Conservation (phyloP, 306 rosid genomes). For the Styphnolobium japonicum region DNA sequence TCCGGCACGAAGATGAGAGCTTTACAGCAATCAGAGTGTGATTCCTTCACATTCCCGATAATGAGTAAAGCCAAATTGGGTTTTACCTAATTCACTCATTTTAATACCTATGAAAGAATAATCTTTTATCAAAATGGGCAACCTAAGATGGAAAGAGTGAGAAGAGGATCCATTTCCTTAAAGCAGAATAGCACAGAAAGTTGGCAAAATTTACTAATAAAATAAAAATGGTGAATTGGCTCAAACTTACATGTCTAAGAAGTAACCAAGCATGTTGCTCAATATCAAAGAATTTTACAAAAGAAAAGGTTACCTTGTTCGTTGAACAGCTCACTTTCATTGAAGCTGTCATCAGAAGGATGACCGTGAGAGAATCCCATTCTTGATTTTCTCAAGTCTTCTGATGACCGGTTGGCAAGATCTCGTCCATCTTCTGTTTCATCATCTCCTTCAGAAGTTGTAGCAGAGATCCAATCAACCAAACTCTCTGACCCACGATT, state of each 20-base stretch:
- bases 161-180: background rate
- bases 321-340: slow-evolving; percentile 53
- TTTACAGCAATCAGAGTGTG: background rate
- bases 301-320: slow-evolving; percentile 49
- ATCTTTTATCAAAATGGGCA: background rate
- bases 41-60: background rate
- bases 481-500: slow-evolving; percentile 59
- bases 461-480: slow-evolving; percentile 69
- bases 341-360: slow-evolving; percentile 55
- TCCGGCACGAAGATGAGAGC: background rate
- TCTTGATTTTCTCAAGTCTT: slow-evolving; percentile 71
- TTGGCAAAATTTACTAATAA: background rate
- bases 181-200: background rate
- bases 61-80: background rate
- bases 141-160: background rate
- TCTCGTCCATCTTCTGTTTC: slow-evolving; percentile 71
- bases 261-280: background rate
- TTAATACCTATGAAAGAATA: background rate
- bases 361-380: slow-evolving; percentile 65
- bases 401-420: slow-evolving; percentile 54
- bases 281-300: background rate
- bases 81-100: background rate
- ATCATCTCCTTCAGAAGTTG: slow-evolving; percentile 75
- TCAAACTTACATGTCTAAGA: background rate
- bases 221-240: background rate